Base-by-base conservation (phyloP, 805 yeast species). In the Pichia manshurica region DNA sequence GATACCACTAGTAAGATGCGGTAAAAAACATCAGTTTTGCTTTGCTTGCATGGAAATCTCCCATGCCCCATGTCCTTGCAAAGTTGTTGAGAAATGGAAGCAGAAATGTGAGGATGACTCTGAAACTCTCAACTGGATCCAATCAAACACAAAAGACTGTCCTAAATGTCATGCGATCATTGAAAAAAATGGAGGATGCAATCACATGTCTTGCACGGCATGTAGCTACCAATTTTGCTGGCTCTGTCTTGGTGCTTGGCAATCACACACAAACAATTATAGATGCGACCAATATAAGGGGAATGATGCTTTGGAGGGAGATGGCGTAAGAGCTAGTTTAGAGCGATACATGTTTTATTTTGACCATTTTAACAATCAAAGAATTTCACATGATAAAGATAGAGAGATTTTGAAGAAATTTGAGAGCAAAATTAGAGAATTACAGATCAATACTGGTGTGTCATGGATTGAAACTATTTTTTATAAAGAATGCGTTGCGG, bases 141-240 rank as follows among this genome's bases (percentile, higher is more conserved):
- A 79, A 3, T 80, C 84, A 3, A 82, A 91, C 62, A 88, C 99
- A 1, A 83, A 87, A 56, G 77, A 78, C 39, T 93, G 99, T 64
- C 95, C 96, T 0, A 78, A 78, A 58, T 93, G 99, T 68, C 68
- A 69, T 9, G 70, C 88, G 1, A 70, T 80, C 25, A 93, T 91
- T 53, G 97, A 93, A 61, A 89, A 91, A 58, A 85, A 85, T 61
- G 98, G 97, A 20, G 99, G 99, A 0, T 93, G 99, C 67, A 91
- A 91, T 65, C 99, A 93, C 66, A 91, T 93, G 96, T 75, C 81
- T 1, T 93, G 99, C 64, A 71, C 77, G 3, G 82, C 79, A 49
- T 93, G 99, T 64, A 60, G 63, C 12, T 66, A 78, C 62, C 87
- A 90, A 61, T 93, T 89, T 61, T 93, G 99, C 65, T 93, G 99